Evolutionary conservation across 108 stramenopile species (phyloP).

Genomic region (Discostella pseudostelligera): DNA sequence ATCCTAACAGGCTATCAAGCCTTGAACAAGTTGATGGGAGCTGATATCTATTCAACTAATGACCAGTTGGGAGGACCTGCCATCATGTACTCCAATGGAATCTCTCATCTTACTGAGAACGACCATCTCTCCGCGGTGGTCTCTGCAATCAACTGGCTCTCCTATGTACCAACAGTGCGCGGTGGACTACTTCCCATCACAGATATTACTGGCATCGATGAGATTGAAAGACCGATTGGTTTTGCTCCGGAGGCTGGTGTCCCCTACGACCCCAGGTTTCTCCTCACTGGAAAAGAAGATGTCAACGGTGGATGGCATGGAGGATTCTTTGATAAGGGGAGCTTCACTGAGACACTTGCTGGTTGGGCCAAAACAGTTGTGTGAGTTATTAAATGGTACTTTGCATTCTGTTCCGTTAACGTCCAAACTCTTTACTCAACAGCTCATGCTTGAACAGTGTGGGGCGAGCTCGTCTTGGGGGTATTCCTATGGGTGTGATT

Average conservation of each 20-base stretch:
- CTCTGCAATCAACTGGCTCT: constrained; percentile 91
- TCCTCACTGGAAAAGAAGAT: constrained; percentile 82
- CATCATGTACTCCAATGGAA: constrained; percentile 98
- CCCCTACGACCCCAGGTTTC: constrained; percentile 93
- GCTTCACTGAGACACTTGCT: constrained; percentile 93
- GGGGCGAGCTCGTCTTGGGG: constrained; percentile 96
- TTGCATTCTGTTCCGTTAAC: too few species aligned
- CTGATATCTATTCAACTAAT: constrained; percentile 98
- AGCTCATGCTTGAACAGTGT: too few species aligned
- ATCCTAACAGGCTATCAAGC: constrained; percentile 99
- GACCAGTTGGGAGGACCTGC: constrained; percentile 97
- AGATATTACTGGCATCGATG: constrained; percentile 88
- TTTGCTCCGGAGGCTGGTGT: constrained; percentile 78
- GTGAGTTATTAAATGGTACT: too few species aligned
- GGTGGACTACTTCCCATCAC: constrained; percentile 83
- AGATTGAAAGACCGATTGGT: constrained; percentile 86
- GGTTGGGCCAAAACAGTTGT: constrained; percentile 99
- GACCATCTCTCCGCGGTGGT: constrained; percentile 91
- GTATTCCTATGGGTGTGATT: constrained; percentile 97
- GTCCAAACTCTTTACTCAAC: too few species aligned
- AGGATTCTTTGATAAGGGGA: constrained; percentile 97
- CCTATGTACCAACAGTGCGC: constrained; percentile 88
- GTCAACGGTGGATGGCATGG: constrained; percentile 80
- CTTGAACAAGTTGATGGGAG: constrained; percentile 98
- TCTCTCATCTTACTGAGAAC: constrained; percentile 90